phyloP scores from a whole-genome alignment of 768 basidiomycete species.

The Artomyces pyxidatus region DNA sequence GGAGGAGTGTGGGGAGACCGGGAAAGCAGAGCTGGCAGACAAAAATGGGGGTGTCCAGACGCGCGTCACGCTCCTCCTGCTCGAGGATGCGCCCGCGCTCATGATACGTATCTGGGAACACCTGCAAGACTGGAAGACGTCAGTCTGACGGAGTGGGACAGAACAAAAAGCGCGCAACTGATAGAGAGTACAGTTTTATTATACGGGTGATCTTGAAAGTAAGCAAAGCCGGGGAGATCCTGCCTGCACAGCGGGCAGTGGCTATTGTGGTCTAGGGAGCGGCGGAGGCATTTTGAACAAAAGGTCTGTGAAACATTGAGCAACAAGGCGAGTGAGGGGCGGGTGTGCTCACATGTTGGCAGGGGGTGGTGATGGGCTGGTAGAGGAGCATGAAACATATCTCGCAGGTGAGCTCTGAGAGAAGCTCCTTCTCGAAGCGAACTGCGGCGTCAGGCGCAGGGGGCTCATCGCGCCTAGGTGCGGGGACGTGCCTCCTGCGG shows the following conservation, averaged over 20 bases:
- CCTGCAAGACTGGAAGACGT: constrained; percentile 45
- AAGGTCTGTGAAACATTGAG: constrained; percentile 57
- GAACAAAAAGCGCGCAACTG: constrained; percentile 30
- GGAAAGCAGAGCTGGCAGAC: constrained; percentile 88
- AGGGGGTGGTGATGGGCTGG: constrained; percentile 87
- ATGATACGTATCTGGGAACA: constrained; percentile 60
- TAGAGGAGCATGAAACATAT: constrained; percentile 82
- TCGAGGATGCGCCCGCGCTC: constrained; percentile 57
- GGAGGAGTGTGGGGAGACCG: constrained; percentile 79
- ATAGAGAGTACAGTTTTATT: constrained; percentile 69
- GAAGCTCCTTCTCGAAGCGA: constrained; percentile 52
- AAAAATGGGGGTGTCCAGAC: constrained; percentile 87
- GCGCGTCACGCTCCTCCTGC: constrained; percentile 68
- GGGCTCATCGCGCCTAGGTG: constrained; percentile 21
- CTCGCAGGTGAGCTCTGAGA: constrained; percentile 75
- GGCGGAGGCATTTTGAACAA: constrained; percentile 81
- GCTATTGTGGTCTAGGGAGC: constrained; percentile 79
- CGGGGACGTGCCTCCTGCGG: constrained; percentile 21
- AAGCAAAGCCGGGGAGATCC: constrained; percentile 63
- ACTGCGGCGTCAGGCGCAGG: constrained; percentile 22
- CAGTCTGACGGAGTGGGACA: neutral
- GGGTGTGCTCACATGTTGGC: constrained; percentile 72
- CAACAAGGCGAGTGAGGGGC: constrained; percentile 6
- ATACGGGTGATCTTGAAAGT: constrained; percentile 72
- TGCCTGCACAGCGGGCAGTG: constrained; percentile 85